phyloP scores from a whole-genome alignment of 2,329 filamentous ascomycete species.

The Endoconidiophora polonica region DNA sequence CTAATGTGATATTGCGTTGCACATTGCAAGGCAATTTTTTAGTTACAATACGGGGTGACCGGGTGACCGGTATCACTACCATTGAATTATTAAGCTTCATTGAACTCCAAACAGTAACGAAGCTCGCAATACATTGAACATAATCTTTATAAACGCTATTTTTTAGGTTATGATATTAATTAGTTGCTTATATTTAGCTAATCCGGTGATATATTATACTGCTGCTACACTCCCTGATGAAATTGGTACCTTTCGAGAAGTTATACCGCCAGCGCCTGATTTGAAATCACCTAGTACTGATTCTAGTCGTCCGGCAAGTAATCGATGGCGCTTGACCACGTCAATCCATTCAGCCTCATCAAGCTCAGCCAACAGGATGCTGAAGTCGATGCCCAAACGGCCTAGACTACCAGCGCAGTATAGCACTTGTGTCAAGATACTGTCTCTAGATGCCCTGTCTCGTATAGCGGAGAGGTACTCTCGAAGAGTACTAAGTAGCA shows the following conservation, averaged over 20 bases:
- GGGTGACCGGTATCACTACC: neutral
- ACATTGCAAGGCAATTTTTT: neutral
- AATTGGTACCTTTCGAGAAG: constrained; percentile 7
- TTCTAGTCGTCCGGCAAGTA: constrained; percentile 66
- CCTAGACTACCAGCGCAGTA: constrained; percentile 89
- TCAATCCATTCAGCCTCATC: constrained; percentile 62
- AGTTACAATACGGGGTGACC: constrained; percentile 2
- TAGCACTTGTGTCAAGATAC: constrained; percentile 76
- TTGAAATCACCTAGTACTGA: constrained; percentile 43
- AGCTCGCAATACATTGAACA: no score
- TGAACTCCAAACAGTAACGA: neutral
- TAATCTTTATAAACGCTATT: no score
- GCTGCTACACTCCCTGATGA: neutral
- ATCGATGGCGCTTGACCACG: constrained; percentile 71
- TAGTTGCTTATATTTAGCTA: neutral
- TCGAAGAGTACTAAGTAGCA: constrained; percentile 61
- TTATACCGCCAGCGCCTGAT: constrained; percentile 12
- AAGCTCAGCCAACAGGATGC: constrained; percentile 46
- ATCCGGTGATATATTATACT: no score
- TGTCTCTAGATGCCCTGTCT: constrained; percentile 68
- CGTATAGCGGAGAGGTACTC: constrained; percentile 65
- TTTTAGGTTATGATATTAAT: no score
- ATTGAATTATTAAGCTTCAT: neutral
- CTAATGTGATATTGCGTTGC: neutral
- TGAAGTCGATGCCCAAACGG: constrained; percentile 80